phyloP scores from a whole-genome alignment of 768 basidiomycete genomes.

The Sistotremastrum niveocremeum region DNA sequence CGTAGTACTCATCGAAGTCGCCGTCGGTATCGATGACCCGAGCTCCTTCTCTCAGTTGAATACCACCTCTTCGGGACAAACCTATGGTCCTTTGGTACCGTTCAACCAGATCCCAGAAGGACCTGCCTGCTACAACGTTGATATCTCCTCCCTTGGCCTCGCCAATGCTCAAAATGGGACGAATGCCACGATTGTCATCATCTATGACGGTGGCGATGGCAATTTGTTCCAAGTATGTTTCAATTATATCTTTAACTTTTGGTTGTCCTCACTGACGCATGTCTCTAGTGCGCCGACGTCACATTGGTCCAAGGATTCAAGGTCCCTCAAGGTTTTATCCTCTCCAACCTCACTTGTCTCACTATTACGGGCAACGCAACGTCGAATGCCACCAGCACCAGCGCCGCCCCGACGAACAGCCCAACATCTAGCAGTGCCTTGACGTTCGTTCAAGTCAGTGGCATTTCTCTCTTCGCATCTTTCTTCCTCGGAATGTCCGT shows the following conservation, averaged over 20 bases:
- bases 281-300: conserved; percentile 62
- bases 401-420: no score
- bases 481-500: no score
- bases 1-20: conserved; percentile 38
- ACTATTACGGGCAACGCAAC: conserved; percentile 23
- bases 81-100: conserved; percentile 25
- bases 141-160: conserved; percentile 38
- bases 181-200: conserved; percentile 61
- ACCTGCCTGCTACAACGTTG: conserved; percentile 49
- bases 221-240: conserved; percentile 48
- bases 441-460: no score
- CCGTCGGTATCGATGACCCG: conserved; percentile 38
- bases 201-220: conserved; percentile 61
- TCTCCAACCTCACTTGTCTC: conserved; percentile 24
- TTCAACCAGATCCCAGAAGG: conserved; percentile 45
- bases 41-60: conserved; percentile 53
- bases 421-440: no score
- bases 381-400: no score
- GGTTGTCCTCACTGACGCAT: not conserved
- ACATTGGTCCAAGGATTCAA: conserved; percentile 43
- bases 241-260: not conserved
- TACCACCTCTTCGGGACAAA: conserved; percentile 19
- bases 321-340: conserved; percentile 17
- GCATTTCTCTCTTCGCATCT: no score
- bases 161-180: conserved; percentile 42